Conservation (phyloP, 306 rosid genomes). For the Quercus mongolica region DNA sequence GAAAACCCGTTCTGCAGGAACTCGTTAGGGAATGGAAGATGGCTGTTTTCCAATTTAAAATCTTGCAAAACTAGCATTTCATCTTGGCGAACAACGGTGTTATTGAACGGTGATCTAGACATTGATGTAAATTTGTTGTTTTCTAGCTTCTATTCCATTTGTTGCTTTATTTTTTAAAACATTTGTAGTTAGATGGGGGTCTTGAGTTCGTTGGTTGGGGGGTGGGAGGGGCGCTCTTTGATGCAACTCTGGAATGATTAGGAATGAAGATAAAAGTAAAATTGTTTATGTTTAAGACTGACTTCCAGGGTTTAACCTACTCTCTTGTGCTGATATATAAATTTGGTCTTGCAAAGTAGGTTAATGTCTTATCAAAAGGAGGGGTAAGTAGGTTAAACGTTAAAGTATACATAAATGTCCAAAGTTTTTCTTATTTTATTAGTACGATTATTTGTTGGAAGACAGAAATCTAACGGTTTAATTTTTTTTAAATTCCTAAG, state of each 20-base stretch:
- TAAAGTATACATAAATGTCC: background rate
- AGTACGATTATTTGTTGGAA: background rate
- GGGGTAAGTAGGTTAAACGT: background rate
- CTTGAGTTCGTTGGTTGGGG: no score
- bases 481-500: no score
- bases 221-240: no score
- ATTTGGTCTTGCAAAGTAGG: background rate
- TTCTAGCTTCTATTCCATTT: constrained; percentile 37
- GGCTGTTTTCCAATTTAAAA: constrained; percentile 11
- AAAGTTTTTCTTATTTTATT: background rate
- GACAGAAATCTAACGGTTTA: background rate
- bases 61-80: constrained; percentile 23
- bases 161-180: constrained; percentile 38
- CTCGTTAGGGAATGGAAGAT: constrained; percentile 26
- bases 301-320: background rate
- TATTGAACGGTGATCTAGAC: constrained; percentile 34
- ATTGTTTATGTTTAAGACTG: background rate
- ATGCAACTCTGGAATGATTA: background rate
- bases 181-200: background rate
- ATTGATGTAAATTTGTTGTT: constrained; percentile 60
- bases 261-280: background rate
- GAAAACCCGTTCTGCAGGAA: constrained; percentile 42
- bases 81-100: constrained; percentile 30
- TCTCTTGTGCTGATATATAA: background rate
- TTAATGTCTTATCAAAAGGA: no score